Base-by-base conservation (phyloP, 768 basidiomycete species). In the Kwoniella shandongensis region DNA sequence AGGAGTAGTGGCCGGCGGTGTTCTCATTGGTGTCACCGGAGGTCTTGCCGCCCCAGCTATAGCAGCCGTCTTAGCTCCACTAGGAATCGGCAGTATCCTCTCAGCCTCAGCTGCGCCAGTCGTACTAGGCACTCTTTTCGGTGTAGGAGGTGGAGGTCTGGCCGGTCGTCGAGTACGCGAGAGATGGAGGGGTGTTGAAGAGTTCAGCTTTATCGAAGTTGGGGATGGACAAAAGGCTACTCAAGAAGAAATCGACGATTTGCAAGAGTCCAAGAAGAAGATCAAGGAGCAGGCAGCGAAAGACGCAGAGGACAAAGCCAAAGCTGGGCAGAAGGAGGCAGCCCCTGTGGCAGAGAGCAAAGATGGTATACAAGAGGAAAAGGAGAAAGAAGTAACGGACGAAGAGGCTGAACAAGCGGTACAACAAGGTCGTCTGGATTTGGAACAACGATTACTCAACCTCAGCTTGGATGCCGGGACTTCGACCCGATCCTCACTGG, bases 21-120 rank as follows among this genome's bases (percentile, higher is more conserved):
- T 79, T 10, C 67, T 77, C 3, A 69, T 79, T 20, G 79, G 79
- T 10, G 62, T 79, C 2, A 79, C 79, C 2, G 78, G 78, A 1
- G 79, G 79, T 1, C 62, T 79, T 1, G 79, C 79, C 4, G 79
- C 79, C n/a, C 78, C 79, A 4, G 77, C 77, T 1, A 76, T 79
- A 25, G 70, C 76, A 3, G 77, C 79, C 0, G 56, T 79, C 10
- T 63, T 79, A 4, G 77, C 78, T 13, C 71, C 75, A 0, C 51
- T 69, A 15, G 73, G 73, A 27, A 72, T 76, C 23, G 70, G 75
- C 30, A 68, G 72, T 2, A 51, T 79, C 22, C 55, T 79, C 6
- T 71, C 73, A 3, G 75, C 73, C 8, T 69, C 64, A 0, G 72
- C 75, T 0, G 78, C 79, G 2, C 79, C 78, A 1, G 63, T 77